Base-by-base conservation (phyloP, 2,329 filamentous ascomycete species). In the Macroventuria anomochaeta region DNA sequence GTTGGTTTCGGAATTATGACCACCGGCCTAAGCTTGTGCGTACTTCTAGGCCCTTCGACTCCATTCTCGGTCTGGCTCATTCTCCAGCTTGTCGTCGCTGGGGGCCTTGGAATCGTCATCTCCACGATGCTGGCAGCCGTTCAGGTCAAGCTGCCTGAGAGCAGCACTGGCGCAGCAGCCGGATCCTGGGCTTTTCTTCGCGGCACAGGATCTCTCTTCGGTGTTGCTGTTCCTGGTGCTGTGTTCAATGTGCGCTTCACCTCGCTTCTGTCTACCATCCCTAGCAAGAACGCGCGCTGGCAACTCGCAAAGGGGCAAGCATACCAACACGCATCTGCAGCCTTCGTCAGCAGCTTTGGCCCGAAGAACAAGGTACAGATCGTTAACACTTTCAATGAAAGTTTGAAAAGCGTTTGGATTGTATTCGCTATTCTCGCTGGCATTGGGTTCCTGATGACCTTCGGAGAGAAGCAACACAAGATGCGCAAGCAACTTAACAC, bases 401-500 rank as follows among this genome's bases (percentile, higher is more conserved):
- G 71, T 1, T 57, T 79, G 33, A 70, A 63, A 39, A 57, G 58
- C n/a, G 69, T 77, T 2, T 80, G 77, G 74, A 57, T 74, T 3
- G 62, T 77, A 1, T 70, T 70, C 8, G 62, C 76, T 0, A 61
- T 64, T 0, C 61, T 78, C 20, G 62, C 69, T 0, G 70, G 51
- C 0, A 20, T 75, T 5, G 69, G 67, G 1, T 75, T 78, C 18
- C 23, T 72, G 3, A 26, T 75, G 13, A 68, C 65, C 1, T 74
- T 73, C 15, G 58, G 70, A 1, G 72, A 75, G 56, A 71, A 72
- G 42, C 65, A 76, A 52, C 55, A 77, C 12, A 66, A 71, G 57
- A 62, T 79, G 59, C 61, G 75, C 33, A 72, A 67, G 11, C 68
- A 73, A 15, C 58, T 79, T 31, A 70, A 77, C 38, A 78, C 75